Evolutionary conservation across 2,329 filamentous ascomycete genomes (phyloP), one percentile per base, ranked within the genome.

Genomic region (Endothia cerciana): DNA sequence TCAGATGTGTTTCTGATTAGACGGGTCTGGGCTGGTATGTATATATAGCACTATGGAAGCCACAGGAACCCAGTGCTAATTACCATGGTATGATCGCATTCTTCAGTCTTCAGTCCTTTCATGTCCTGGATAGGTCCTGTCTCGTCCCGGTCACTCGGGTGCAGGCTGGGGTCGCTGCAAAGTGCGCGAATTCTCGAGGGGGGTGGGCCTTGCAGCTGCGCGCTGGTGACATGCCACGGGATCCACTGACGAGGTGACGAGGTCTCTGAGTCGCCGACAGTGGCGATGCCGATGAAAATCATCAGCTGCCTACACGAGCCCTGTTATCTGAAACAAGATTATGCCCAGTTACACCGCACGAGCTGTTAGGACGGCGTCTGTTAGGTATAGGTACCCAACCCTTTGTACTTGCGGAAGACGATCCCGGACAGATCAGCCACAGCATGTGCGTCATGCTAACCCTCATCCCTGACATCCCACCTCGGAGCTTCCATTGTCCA

Each of bases 241-340:
- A 55, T 36, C 51, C 51, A 55, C 51, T 11, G 28, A 55, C 28
- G 22, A 51, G 22, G 22, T 17, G 47, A 30, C 13, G 25, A 30
- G 30, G 30, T n/a, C 8, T 36, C 30, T 55, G 30, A 28, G 30
- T 36, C 30, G 22, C 30, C 15, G 36, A 10, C 28, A n/a, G 51
- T 22, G 51, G n/a, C 51, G 51, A 55, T 36, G 30, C 51, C 17
- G 36, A 55, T 55, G 51, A 55, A 55, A n/a, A 55, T 55, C 51
- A 55, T 55, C 51, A 55, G 30, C 30, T 36, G 6, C 19, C 17
- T 10, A 33, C 51, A 55, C 51, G 51, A 36, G 30, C 28, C n/a
- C 51, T 36, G 51, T 30, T 13, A 22, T 36, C 51, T 55, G 10
- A 49, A 49, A 22, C 45, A 49, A 49, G 45, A 49, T 25, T 49